Base-by-base conservation (phyloP, 768 basidiomycete genomes). In the Polyporus arcularius region DNA sequence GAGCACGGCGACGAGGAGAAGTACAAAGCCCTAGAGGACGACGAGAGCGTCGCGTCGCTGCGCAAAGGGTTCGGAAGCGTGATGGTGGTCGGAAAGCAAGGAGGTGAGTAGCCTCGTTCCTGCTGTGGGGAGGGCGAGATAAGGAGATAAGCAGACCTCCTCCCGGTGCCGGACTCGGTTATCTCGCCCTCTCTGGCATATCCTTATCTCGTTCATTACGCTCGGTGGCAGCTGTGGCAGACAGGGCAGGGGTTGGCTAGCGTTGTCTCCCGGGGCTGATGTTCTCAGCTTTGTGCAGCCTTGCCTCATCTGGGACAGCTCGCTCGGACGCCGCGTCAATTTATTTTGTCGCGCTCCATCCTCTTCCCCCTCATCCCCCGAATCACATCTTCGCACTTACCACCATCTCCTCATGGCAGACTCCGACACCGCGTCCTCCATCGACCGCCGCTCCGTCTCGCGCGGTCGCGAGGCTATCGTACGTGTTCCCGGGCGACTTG, bases 391-490 rank as follows among this genome's bases (percentile, higher is more conserved):
- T 35, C 35, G 35, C 35, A 7, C 35, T 35, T 35, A 35, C 35
- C 35, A 35, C 35, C 35, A 35, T n/a, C 28, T 35, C 58, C 14
- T 48, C 59, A 68, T 62, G 60, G 21, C 60, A 58, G 62, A 64
- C 53, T 18, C 51, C 41, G 31, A 52, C 31, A 59, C 58, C 18
- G 53, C 56, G 53, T 60, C 57, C 41, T 62, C 55, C 28, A 15
- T 51, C 18, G 47, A 53, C 53, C 53, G 51, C 51, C 65, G 82
- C 53, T 87, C 86, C 43, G 62, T 76, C 30, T 86, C 85, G 26
- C 79, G 85, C 62, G 86, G 86, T 46, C 81, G 86, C 45, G 86
- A 86, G 0, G 72, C 73, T n/a, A 80, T 82, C 58, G 86, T 87
- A 64, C 69, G 85, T 78, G 8, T 39, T 43, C 28, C 48, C 41